Evolutionary conservation across 257 asterid genomes (phyloP).

Genomic region (Paraleonurus japonicus): DNA sequence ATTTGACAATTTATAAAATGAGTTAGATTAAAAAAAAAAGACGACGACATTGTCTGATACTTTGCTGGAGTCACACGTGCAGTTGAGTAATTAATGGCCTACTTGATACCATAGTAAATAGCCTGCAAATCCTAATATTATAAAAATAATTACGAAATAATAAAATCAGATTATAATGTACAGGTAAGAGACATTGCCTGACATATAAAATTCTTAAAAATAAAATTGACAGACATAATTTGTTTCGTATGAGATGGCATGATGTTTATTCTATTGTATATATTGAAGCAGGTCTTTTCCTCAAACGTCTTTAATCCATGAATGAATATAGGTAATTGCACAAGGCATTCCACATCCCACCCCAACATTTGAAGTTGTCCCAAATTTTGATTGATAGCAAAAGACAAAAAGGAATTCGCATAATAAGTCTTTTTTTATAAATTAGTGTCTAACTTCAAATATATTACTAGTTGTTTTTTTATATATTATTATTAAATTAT

Average conservation of each 20-base stretch:
- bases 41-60: too few relatives aligned
- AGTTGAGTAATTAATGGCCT: background rate
- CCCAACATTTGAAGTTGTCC: too few relatives aligned
- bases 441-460: too few relatives aligned
- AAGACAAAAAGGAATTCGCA: too few relatives aligned
- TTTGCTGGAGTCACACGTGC: conserved; percentile 25
- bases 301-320: conserved; percentile 21
- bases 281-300: background rate
- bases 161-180: background rate
- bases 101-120: background rate
- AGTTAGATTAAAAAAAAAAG: too few relatives aligned
- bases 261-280: background rate
- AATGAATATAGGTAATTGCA: conserved; percentile 15
- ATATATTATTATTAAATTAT: too few relatives aligned
- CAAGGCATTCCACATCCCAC: background rate
- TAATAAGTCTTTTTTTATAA: too few relatives aligned
- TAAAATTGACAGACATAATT: conserved; percentile 1
- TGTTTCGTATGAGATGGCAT: conserved; percentile 26
- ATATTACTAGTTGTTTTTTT: too few relatives aligned
- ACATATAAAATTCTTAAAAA: conserved; percentile 8
- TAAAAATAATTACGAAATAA: background rate
- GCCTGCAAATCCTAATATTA: conserved; percentile 13
- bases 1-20: too few relatives aligned
- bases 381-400: too few relatives aligned
- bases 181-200: conserved; percentile 20